A percentile compares a stretch with the other conserved stretches of the same genome.
These are phyloP conservation scores for Pyrus hybrid DNA, from an alignment of 331 rosid genomes.

Conservation along the genomic window DNA sequence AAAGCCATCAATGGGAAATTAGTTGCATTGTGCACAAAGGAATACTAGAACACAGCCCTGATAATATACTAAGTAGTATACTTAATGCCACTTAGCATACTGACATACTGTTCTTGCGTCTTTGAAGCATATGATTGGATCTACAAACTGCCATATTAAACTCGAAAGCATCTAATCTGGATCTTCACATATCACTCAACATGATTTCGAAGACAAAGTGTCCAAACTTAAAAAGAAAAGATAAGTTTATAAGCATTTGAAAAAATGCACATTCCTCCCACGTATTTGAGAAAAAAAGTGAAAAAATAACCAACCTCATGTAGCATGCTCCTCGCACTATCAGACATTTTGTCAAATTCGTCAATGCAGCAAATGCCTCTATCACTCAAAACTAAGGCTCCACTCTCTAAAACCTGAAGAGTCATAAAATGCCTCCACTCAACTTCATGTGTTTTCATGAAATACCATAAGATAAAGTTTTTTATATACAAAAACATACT, in stretches of 20 bases:
- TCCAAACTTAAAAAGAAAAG: neutral
- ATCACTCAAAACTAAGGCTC: constrained; percentile 95
- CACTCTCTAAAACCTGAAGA: constrained; percentile 91
- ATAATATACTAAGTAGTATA: too few relatives aligned
- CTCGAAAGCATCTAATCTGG: neutral
- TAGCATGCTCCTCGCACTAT: constrained; percentile 93
- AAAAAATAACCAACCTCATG: constrained; percentile 58
- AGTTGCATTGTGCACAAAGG: neutral
- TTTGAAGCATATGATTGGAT: neutral
- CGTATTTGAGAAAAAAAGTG: neutral
- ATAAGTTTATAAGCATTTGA: neutral
- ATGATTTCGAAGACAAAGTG: neutral
- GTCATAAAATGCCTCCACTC: neutral
- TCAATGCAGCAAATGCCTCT: constrained; percentile 96
- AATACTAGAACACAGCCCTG: neutral
- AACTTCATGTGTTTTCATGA: neutral
- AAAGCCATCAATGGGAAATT: neutral
- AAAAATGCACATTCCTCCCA: neutral
- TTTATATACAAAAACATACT: constrained; percentile 27
- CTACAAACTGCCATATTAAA: neutral
- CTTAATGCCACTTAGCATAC: too few relatives aligned
- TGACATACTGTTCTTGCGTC: too few relatives aligned
- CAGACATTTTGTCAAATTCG: constrained; percentile 96
- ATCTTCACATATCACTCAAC: neutral
- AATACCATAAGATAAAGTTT: neutral